phyloP scores from a whole-genome alignment of 2,329 filamentous ascomycete species.

The Trichothecium sympodiale region DNA sequence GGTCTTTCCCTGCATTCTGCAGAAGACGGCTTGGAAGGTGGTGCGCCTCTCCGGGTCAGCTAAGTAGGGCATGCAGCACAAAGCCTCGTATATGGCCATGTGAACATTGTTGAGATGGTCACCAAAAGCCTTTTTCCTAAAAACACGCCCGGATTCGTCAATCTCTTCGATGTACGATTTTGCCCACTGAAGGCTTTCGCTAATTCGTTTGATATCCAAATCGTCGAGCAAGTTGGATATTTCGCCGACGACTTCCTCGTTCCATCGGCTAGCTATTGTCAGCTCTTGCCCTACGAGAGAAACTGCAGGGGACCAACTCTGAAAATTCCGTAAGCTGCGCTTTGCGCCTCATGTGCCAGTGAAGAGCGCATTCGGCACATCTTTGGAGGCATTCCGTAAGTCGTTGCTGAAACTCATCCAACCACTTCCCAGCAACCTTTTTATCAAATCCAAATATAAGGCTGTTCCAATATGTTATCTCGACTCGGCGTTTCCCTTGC shows the following conservation, averaged over 20 bases:
- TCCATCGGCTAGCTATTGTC: slow-evolving; percentile 24
- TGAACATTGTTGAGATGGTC: slow-evolving; percentile 47
- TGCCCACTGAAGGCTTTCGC: slow-evolving; percentile 45
- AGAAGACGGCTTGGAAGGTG: slow-evolving; percentile 74
- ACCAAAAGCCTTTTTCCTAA: slow-evolving; percentile 35
- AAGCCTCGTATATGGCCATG: slow-evolving; percentile 74
- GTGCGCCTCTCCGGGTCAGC: slow-evolving; percentile 36
- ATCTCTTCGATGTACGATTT: slow-evolving; percentile 42
- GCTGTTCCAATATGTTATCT: slow-evolving; percentile 56
- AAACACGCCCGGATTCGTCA: slow-evolving; percentile 32
- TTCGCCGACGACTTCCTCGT: slow-evolving; percentile 37
- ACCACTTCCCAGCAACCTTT: slow-evolving; percentile 47
- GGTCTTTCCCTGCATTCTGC: slow-evolving; percentile 59
- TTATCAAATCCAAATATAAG: slow-evolving; percentile 57
- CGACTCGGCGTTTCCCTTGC: slow-evolving; percentile 42
- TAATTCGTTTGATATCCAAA: slow-evolving; percentile 52
- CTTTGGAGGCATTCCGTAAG: slow-evolving; percentile 47
- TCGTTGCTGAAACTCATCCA: slow-evolving; percentile 45
- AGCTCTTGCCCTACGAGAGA: slow-evolving; percentile 6
- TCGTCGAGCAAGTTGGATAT: slow-evolving; percentile 47
- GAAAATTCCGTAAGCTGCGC: slow-evolving; percentile 50
- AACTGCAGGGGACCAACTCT: slow-evolving; percentile 31
- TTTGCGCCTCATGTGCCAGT: slow-evolving; percentile 62
- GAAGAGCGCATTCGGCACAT: slow-evolving; percentile 61
- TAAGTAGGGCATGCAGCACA: slow-evolving; percentile 76